phyloP scores from a whole-genome alignment of 441 rosid genomes.

The Sinapis alba region DNA sequence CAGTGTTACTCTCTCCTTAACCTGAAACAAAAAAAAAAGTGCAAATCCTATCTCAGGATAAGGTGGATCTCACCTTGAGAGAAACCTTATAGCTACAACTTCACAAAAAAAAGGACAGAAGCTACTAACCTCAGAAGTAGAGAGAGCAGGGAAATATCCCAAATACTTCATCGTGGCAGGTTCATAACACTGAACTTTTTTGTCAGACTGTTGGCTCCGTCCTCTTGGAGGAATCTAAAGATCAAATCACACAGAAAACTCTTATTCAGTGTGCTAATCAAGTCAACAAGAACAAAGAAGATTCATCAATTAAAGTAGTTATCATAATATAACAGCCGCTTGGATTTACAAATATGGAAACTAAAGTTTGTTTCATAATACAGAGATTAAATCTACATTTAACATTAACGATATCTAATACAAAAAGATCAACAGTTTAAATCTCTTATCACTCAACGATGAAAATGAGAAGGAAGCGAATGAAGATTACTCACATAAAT shows the following conservation, averaged over 20 bases:
- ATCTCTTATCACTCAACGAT: not conserved
- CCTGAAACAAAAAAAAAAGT: conserved; percentile 49
- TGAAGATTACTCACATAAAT: conserved; percentile 71
- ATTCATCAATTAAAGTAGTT: not conserved
- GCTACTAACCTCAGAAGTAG: conserved; percentile 69
- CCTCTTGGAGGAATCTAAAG: conserved; percentile 93
- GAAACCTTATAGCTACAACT: not conserved
- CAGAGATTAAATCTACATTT: not conserved
- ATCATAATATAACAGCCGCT: not conserved
- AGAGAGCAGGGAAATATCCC: conserved; percentile 79
- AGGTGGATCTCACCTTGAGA: not conserved
- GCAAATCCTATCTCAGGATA: conserved; percentile 22
- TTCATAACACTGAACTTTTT: conserved; percentile 93
- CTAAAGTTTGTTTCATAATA: not conserved
- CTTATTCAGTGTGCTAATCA: not conserved
- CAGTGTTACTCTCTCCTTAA: conserved; percentile 73
- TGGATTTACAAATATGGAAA: conserved; percentile 23
- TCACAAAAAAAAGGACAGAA: not conserved
- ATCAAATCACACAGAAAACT: conserved; percentile 5
- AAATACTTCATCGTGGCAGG: conserved; percentile 98
- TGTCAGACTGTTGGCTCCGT: conserved; percentile 78
- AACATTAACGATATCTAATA: not conserved
- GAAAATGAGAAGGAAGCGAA: not conserved
- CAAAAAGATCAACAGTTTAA: not conserved
- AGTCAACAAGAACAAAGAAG: not conserved